These are phyloP conservation scores for Coemansia sp. DNA, from an alignment of 192 early-diverging fungal species.

Conservation along the genomic window DNA sequence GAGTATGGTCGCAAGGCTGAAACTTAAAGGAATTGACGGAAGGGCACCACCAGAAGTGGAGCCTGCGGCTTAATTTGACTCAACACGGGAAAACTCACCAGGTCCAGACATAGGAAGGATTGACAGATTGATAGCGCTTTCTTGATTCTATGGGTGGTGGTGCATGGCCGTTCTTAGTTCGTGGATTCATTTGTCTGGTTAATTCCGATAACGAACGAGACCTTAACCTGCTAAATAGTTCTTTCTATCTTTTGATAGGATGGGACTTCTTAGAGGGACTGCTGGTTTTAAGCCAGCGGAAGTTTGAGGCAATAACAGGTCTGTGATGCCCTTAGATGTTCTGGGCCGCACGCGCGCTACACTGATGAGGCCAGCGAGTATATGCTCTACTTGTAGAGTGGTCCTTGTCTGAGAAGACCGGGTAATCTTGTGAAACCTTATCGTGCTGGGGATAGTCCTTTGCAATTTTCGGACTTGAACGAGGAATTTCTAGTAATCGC, in stretches of 20 bases:
- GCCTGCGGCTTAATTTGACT: conserved; percentile 70
- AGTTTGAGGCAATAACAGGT: conserved; percentile 84
- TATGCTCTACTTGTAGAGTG: conserved; percentile 41
- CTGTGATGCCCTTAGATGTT: conserved; percentile 85
- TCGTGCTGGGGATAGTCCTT: conserved; percentile 80
- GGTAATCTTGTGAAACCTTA: conserved; percentile 74
- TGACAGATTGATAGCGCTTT: conserved; percentile 59
- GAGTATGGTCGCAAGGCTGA: conserved; percentile 63
- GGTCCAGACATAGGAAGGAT: conserved; percentile 59
- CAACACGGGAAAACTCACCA: conserved; percentile 61
- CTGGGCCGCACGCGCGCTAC: conserved; percentile 82
- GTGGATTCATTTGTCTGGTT: conserved; percentile 78
- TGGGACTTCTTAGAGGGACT: conserved; percentile 42
- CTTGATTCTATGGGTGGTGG: conserved; percentile 55
- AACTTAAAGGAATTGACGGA: conserved; percentile 58
- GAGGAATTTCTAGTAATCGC: conserved; percentile 81
- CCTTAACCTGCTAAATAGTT: conserved; percentile 77
- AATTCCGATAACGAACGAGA: conserved; percentile 87
- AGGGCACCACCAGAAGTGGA: conserved; percentile 55
- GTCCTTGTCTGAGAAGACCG: conserved; percentile 53
- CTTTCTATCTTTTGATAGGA: conserved; percentile 37
- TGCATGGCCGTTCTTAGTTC: conserved; percentile 57
- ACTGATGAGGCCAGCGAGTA: conserved; percentile 74
- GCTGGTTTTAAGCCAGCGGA: conserved; percentile 63
- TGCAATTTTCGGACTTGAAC: conserved; percentile 79